Evolutionary conservation across 805 yeast genomes (phyloP), one percentile per base, ranked within the genome.

Genomic region (Maudiozyma bulderi): DNA sequence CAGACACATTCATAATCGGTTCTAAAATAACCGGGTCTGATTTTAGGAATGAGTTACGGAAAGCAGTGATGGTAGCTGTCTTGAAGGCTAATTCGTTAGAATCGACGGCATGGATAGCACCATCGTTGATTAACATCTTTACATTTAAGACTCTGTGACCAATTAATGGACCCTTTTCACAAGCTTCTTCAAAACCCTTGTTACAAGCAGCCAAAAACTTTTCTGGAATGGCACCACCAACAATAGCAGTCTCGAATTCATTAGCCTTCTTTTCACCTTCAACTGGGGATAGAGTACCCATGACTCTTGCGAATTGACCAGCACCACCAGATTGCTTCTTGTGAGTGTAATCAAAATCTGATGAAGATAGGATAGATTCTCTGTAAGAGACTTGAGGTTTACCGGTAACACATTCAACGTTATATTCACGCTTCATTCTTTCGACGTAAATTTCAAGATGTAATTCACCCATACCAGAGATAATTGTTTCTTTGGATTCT

Each of bases 281-380:
- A 44, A 78, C 64, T 48, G 89, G 81, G 6, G 74, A 69, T 71
- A 90, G 67, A 50, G 74, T 77, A 66, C 99, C 98, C 69, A 89
- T 84, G 62, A 91, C 96, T 73, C 90, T 83, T 70, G 96, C 99
- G 66, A 82, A 93, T 75, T 93, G 99, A 72, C 99, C 99, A 56
- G 98, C 95, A 79, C 99, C 99, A 70, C 99, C 99, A 64, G 91
- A 79, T 74, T 93, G 99, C 67, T 89, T 91, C 78, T 93, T 93
- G 75, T 91, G 98, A 31, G 96, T 84, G 72, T 84, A 88, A 67
- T 93, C 98, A 63, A 93, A 91, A 11, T 80, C 74, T 32, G 91
- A 76, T 40, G 86, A 73, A 2, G 76, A 66, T 37, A 85, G 73
- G 56, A 91, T 81, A 40, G 98, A 84, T 72, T 93, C 99, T 70